These are phyloP conservation scores for Rhizoclosmatium sp. DNA, from an alignment of 192 early-diverging fungal species.

Conservation along the genomic window DNA sequence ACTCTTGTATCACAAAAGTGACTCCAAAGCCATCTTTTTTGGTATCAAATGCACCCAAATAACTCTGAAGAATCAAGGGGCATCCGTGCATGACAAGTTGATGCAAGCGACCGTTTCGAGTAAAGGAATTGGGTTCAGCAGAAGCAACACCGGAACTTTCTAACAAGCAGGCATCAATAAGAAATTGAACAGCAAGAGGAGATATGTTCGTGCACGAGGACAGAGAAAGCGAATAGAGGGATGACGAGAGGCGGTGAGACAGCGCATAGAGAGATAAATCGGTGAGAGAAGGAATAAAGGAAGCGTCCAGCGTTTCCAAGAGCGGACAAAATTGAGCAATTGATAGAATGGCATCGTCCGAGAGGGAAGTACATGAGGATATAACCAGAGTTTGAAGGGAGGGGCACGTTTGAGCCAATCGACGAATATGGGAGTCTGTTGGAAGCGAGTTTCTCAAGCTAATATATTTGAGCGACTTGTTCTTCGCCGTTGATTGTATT, in stretches of 20 bases:
- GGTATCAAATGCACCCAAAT: neutral
- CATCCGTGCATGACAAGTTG: conserved; percentile 27
- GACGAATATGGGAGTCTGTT: conserved; percentile 30
- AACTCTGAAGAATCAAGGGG: neutral
- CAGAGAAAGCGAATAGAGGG: conserved; percentile 4
- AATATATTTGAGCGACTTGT: conserved; percentile 13
- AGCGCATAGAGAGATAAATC: conserved; percentile 29
- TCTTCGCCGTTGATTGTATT: neutral
- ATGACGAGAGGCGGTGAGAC: neutral
- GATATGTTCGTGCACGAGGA: neutral
- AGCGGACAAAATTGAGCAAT: conserved; percentile 4
- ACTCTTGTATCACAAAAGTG: neutral
- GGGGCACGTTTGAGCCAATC: conserved; percentile 28
- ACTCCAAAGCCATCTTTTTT: neutral
- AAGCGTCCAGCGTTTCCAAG: conserved; percentile 24
- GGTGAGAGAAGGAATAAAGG: conserved; percentile 20
- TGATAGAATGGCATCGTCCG: conserved; percentile 36
- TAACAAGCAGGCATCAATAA: conserved; percentile 1
- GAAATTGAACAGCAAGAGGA: neutral
- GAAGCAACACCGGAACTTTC: neutral
- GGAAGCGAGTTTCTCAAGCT: conserved; percentile 36
- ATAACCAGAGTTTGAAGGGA: conserved; percentile 18
- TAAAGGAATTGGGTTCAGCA: neutral
- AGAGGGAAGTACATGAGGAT: conserved; percentile 37
- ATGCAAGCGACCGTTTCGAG: neutral